These are phyloP conservation scores for Brasenia schreberi DNA, from an alignment of 164 flowering plant species.

Conservation along the genomic window DNA sequence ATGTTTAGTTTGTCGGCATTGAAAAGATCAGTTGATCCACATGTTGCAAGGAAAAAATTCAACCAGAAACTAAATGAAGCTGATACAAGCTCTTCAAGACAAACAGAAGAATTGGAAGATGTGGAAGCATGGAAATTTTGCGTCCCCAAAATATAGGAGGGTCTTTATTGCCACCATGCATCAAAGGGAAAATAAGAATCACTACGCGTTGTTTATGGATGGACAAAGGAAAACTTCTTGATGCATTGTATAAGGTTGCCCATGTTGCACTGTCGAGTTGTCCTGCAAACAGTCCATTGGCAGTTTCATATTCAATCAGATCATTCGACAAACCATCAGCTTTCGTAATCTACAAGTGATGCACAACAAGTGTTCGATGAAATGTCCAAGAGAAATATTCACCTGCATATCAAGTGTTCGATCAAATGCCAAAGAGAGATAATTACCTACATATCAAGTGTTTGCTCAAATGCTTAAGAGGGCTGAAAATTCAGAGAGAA, in stretches of 20 bases:
- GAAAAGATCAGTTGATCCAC: constrained; percentile 30
- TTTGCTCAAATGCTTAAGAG: too few species aligned
- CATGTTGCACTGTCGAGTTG: constrained; percentile 92
- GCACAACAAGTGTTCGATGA: too few species aligned
- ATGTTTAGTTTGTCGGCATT: constrained; percentile 27
- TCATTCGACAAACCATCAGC: too few species aligned
- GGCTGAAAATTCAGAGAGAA: too few species aligned
- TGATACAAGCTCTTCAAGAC: constrained; percentile 8
- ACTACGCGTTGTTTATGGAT: constrained; percentile 98
- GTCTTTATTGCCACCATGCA: constrained; percentile 16
- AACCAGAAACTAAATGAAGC: constrained; percentile 20
- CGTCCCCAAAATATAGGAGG: constrained; percentile 55
- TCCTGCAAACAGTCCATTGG: constrained; percentile 77
- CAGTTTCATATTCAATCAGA: too few species aligned
- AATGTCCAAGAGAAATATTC: too few species aligned
- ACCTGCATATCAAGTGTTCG: too few species aligned
- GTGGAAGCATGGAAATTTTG: constrained; percentile 56
- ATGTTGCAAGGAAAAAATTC: constrained; percentile 15
- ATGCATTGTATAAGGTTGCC: constrained; percentile 87
- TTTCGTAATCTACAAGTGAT: too few species aligned
- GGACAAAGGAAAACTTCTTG: constrained; percentile 92
- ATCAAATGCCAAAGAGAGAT: too few species aligned
- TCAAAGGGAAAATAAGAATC: constrained; percentile 88
- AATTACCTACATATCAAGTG: too few species aligned
- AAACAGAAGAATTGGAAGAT: constrained; percentile 6